Evolutionary conservation across 371 early-diverging fungal species (phyloP), one percentile per base, ranked within the genome.

Genomic region (Zopfochytrium polystomum): DNA sequence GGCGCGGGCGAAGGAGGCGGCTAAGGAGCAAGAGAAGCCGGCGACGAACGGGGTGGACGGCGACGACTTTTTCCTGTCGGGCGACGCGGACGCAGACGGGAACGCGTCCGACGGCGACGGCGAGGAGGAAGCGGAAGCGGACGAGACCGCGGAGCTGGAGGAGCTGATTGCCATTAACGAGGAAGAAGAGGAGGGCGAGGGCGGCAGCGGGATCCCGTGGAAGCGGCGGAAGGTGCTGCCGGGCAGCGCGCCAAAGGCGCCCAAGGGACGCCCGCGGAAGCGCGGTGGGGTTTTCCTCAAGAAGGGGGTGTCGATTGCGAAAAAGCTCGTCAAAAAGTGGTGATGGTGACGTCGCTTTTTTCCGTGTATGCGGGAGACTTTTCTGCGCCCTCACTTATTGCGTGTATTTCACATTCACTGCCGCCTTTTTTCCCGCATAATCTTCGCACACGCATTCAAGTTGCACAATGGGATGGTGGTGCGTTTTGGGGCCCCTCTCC

Each of bases 31-130:
- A 18, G 55, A 55, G 26, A 52, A 20, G 30, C 45, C 35, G n/a
- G 58, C n/a, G 7, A 56, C 29, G 42, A n/a, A 58, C 11, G 64
- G 48, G 30, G 42, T 38, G 20, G 51, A 50, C 4, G 44, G 30
- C n/a, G 65, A 61, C 32, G 70, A 65, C 46, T 63, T 63, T 46
- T 68, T 68, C 63, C 32, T 67, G 31, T 15, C 34, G 20, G 31
- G 50, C 18, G 59, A 45, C 29, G 57, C 13, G 5, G 57, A 27
- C 18, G n/a, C 30, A n/a, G 57, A 57, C n/a, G 57, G 20, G 7
- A 23, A 29, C 2, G 18, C 11, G 7, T 18, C 11, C 11, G 38
- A 38, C 18, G 13, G 42, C 43, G n/a, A 22, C 47, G 38, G 29
- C 22, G 42, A 26, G n/a, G 38, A 7, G 38, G 38, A 38, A 18